These are phyloP conservation scores for Paecilomyces formosus DNA, from an alignment of 2,329 filamentous ascomycete species.

Conservation along the genomic window DNA sequence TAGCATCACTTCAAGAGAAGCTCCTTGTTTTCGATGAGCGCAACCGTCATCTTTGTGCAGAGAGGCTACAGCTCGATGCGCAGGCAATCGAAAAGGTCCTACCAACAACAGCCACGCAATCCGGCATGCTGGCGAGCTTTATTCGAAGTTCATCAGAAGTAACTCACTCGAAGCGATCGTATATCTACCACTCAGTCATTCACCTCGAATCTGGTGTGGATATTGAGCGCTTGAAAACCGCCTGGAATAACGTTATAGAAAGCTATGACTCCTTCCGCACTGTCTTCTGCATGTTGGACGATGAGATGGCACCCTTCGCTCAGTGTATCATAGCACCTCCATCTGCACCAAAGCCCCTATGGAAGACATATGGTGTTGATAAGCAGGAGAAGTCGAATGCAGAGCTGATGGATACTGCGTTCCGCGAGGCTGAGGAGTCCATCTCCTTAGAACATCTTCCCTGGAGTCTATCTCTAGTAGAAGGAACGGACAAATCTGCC, in stretches of 20 bases:
- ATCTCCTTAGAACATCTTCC: conserved; percentile 12
- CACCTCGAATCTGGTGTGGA: conserved; percentile 15
- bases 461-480: conserved; percentile 17
- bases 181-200: conserved; percentile 25
- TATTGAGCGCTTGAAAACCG: conserved; percentile 12
- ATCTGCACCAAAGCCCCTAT: conserved; percentile 7
- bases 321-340: conserved; percentile 20
- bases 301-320: conserved; percentile 27
- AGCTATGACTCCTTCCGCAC: conserved; percentile 26
- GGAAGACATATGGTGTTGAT: conserved; percentile 10
- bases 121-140: conserved; percentile 28
- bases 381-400: conserved; percentile 9
- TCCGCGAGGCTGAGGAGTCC: conserved; percentile 11
- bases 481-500: conserved; percentile 1
- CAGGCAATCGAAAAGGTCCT: conserved; percentile 20
- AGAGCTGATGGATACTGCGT: conserved; percentile 11
- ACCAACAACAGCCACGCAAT: conserved; percentile 27
- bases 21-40: conserved; percentile 11
- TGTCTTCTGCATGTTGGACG: conserved; percentile 24
- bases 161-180: conserved; percentile 13
- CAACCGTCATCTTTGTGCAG: conserved; percentile 11
- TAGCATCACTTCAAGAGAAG: neutral
- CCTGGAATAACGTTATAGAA: conserved; percentile 16
- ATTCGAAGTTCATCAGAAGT: conserved; percentile 13
- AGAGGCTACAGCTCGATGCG: conserved; percentile 10